A percentile compares a stretch with the other conserved stretches of the same genome.
phyloP scores from a whole-genome alignment of 140 eudicot genomes.

The Stevia rebaudiana region DNA sequence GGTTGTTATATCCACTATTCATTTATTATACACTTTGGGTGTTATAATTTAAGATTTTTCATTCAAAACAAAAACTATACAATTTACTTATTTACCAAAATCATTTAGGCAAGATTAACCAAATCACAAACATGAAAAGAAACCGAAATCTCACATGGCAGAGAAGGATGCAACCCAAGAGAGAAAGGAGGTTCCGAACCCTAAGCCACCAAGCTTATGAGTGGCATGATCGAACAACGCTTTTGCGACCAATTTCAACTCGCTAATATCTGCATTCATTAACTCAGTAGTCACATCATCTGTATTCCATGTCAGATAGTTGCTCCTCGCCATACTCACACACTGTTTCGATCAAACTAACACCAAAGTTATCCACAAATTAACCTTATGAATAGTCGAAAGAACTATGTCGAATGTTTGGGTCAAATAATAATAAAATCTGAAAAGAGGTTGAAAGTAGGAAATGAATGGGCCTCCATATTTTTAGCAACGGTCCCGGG shows the following conservation, averaged over 20 bases:
- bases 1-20: too few relatives aligned
- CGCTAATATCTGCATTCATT: conserved; percentile 47
- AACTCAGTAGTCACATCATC: conserved; percentile 35
- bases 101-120: not conserved
- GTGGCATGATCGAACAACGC: conserved; percentile 47
- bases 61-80: too few relatives aligned
- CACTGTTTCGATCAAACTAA: conserved; percentile 9
- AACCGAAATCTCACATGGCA: conserved; percentile 51
- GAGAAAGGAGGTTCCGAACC: conserved; percentile 63
- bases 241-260: conserved; percentile 50
- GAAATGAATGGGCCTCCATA: conserved; percentile 19
- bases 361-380: conserved; percentile 1
- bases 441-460: not conserved
- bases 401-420: not conserved
- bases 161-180: conserved; percentile 76
- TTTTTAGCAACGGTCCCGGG: conserved; percentile 19
- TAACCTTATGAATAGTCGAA: not conserved
- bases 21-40: too few relatives aligned
- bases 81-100: too few relatives aligned
- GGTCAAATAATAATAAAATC: conserved; percentile 1
- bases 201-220: conserved; percentile 43
- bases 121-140: not conserved
- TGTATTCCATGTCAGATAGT: conserved; percentile 39
- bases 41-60: too few relatives aligned
- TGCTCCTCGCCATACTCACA: conserved; percentile 41